A percentile compares a stretch with the other conserved stretches of the same genome.
phyloP scores from a whole-genome alignment of 179 eudicot species.

The Actinidia arguta region DNA sequence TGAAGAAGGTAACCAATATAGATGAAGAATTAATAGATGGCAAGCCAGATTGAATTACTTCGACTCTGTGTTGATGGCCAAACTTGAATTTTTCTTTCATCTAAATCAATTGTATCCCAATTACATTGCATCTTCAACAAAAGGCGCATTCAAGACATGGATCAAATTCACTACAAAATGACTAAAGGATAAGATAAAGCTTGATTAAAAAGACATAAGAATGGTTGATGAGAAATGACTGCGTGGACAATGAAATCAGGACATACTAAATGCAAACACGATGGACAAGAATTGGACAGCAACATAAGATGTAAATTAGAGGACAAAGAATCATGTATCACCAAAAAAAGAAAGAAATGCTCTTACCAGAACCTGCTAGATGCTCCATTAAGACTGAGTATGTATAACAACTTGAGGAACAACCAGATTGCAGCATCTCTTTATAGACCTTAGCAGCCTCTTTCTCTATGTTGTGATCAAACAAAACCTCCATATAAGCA shows the following conservation, averaged over 20 bases:
- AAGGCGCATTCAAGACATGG: neutral
- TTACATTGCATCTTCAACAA: neutral
- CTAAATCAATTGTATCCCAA: neutral
- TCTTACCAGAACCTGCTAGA: slow-evolving; percentile 81
- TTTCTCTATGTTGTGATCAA: slow-evolving; percentile 61
- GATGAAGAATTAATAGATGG: neutral
- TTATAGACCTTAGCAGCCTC: slow-evolving; percentile 68
- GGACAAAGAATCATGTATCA: neutral
- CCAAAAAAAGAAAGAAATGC: neutral
- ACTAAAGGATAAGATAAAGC: neutral
- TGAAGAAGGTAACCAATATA: neutral
- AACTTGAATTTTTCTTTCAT: neutral
- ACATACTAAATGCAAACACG: too few species aligned
- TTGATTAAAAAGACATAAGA: too few species aligned
- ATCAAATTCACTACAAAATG: neutral
- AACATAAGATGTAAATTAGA: neutral
- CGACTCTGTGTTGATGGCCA: neutral
- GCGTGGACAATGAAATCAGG: neutral
- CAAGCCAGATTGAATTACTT: neutral
- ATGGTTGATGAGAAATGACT: neutral
- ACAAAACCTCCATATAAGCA: slow-evolving; percentile 80
- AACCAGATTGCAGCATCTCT: slow-evolving; percentile 77
- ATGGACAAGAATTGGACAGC: too few species aligned
- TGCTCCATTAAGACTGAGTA: slow-evolving; percentile 85
- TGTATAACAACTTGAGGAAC: slow-evolving; percentile 73